These are phyloP conservation scores for Diutina sp. DNA, from an alignment of 1,139 yeast species.

Conservation along the genomic window DNA sequence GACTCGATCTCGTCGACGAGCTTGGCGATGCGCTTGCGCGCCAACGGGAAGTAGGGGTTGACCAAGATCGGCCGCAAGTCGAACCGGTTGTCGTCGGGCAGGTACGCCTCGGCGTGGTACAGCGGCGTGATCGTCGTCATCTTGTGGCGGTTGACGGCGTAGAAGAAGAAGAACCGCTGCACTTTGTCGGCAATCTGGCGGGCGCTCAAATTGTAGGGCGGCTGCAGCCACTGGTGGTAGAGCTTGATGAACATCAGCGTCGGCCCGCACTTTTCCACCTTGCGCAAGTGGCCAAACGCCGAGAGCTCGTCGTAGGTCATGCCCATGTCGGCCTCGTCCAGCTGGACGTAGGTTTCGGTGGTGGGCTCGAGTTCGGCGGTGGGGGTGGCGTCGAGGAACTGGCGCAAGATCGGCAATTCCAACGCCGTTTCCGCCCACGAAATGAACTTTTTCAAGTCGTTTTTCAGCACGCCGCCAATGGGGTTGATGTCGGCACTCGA, in stretches of 20 bases:
- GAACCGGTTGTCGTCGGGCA: conserved; percentile 95
- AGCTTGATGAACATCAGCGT: conserved; percentile 84
- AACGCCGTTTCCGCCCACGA: conserved; percentile 62
- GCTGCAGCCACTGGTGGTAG: conserved; percentile 86
- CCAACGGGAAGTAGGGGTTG: conserved; percentile 85
- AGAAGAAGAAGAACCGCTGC: conserved; percentile 80
- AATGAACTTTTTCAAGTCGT: conserved; percentile 78
- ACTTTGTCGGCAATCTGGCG: conserved; percentile 85
- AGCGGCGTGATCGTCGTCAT: conserved; percentile 95
- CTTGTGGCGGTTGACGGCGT: conserved; percentile 91
- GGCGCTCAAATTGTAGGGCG: conserved; percentile 51
- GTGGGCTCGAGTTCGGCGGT: conserved; percentile 98
- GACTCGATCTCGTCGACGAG: conserved; percentile 44
- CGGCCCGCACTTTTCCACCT: conserved; percentile 92
- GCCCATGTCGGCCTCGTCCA: conserved; percentile 97
- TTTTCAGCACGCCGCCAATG: conserved; percentile 92
- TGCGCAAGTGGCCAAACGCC: conserved; percentile 81
- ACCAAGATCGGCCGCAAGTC: conserved; percentile 91
- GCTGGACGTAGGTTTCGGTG: conserved; percentile 81
- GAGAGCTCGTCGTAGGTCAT: conserved; percentile 92
- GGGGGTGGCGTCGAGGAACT: conserved; percentile 82
- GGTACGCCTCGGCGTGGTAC: conserved; percentile 94
- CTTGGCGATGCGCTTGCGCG: conserved; percentile 75
- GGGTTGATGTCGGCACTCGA: conserved; percentile 96
- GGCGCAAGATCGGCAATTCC: conserved; percentile 62